Evolutionary conservation across 768 basidiomycete genomes (phyloP).

Genomic region (Lentinula aciculospora): DNA sequence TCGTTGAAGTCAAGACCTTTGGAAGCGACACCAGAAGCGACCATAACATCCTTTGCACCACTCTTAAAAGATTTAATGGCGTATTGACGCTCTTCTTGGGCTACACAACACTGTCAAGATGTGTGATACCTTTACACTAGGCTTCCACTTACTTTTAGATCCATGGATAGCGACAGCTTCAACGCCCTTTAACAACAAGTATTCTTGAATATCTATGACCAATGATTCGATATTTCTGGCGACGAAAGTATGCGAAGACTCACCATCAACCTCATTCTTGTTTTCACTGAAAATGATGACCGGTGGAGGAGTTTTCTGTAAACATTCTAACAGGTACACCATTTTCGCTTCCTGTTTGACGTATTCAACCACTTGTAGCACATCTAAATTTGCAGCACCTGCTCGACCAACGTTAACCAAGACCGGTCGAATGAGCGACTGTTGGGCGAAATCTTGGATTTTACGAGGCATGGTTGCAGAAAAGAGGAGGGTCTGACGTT

Average conservation of each 20-base stretch:
- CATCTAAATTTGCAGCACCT: conserved; percentile 95
- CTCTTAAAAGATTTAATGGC: conserved; percentile 98
- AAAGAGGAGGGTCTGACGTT: conserved; percentile 94
- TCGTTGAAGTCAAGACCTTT: conserved; percentile 99
- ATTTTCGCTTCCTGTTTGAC: conserved; percentile 99
- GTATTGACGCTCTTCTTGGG: conserved; percentile 98
- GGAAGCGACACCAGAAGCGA: conserved; percentile 95
- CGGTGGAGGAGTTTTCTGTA: conserved; percentile 97
- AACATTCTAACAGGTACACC: conserved; percentile 96
- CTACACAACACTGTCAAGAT: conserved; percentile 31
- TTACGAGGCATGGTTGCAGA: conserved; percentile 99
- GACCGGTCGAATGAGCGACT: conserved; percentile 91
- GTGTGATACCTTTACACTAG: not conserved
- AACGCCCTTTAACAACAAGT: conserved; percentile 91
- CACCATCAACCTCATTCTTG: conserved; percentile 99
- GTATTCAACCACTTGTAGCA: conserved; percentile 95
- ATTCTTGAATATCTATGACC: conserved; percentile 91
- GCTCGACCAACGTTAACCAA: conserved; percentile 97
- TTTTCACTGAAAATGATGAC: conserved; percentile 98
- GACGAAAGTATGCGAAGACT: not conserved
- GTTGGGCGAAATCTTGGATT: conserved; percentile 97
- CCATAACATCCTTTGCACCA: conserved; percentile 98
- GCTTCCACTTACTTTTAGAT: conserved; percentile 70
- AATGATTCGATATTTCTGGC: not conserved
- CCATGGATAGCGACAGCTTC: conserved; percentile 99